Base-by-base conservation (phyloP, 805 yeast species). In the Clavispora santaluciae region DNA sequence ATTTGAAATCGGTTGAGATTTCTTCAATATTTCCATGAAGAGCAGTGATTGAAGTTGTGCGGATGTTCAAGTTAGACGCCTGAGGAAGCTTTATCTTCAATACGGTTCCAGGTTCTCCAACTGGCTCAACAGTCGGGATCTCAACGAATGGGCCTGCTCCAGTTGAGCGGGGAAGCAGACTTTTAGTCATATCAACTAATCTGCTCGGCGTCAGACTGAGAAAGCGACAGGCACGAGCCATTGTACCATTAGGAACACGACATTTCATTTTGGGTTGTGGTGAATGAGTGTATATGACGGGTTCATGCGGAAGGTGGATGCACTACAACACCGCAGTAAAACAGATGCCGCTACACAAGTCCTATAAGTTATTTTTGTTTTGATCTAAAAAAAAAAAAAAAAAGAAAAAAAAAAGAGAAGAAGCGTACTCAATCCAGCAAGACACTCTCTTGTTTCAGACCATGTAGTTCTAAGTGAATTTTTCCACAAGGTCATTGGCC, bases 401-500 rank as follows among this genome's bases (percentile, higher is more conserved):
- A 29, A 29, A n/a, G n/a, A 28, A 28, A 28, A 28, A 28, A 28
- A 28, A 28, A 8, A 16, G 29, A 11, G 9, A n/a, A 5, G 31
- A 28, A 28, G 31, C 31, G 16, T 28, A 28, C 31, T 28, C 31
- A 28, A 28, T 6, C 31, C 31, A 28, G 31, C 31, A 15, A 28
- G 31, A 28, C 15, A 20, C 31, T 10, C 20, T 20, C 20, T 20
- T 12, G 16, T 31, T 20, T 29, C n/a, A 12, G 15, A 6, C 8
- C 10, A 11, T 24, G 5, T 24, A 15, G 20, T 15, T 16, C 16
- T 11, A 21, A 7, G 22, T 9, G 17, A 38, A 38, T 23, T 38
- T 16, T 10, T 22, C 18, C 17, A 31, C 28, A 15, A 38, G 18
- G 8, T 45, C 51, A 45, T 65, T 65, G 15, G 73, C 56, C 12